Base-by-base conservation (phyloP, 805 yeast species). In the Spathaspora boniae region DNA sequence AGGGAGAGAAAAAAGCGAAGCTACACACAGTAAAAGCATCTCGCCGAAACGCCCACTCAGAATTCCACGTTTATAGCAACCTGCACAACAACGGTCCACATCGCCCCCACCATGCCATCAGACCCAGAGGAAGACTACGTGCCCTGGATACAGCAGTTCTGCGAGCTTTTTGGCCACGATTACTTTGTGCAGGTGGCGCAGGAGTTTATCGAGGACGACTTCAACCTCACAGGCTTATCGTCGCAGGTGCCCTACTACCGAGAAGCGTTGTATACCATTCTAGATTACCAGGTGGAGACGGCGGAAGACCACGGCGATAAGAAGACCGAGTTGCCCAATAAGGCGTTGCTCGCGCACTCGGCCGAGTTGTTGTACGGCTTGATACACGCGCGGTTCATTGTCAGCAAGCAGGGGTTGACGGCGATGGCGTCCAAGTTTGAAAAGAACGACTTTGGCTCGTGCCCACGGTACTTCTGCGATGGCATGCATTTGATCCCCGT, bases 371-470 rank as follows among this genome's bases (percentile, higher is more conserved):
- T 93, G 31, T 93, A 91, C 58, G 98, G 98, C 2, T 70, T 93
- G 41, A 89, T 93, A 36, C 98, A 93, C 60, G 95, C 96, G 6
- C 69, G 98, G 40, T 93, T 75, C 63, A 86, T 93, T 39, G 67
- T 88, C 29, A 83, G 96, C 4, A 85, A 91, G 47, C 93, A 81
- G 27, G 98, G 98, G 0, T 68, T 91, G 38, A 84, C 87, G 42
- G 77, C 85, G 23, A 83, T 84, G 89, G 96, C 95, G n/a, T 86
- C 85, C 46, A 93, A 93, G 56, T 93, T 84, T 59, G 96, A 87
- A 51, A 74, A 80, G 42, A 82, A 82, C 50, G 86, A 84, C 48
- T 93, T 93, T 61, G 98, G 98, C 0, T 70, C 80, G 2, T 93
- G 98, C 56, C 95, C 97, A 3, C 74, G 98, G 24, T 86, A 81